Percentiles rank a stretch among this genome's conserved stretches.
These are phyloP conservation scores for Lepiota subincarnata DNA, from an alignment of 768 basidiomycete species.

Conservation along the genomic window DNA sequence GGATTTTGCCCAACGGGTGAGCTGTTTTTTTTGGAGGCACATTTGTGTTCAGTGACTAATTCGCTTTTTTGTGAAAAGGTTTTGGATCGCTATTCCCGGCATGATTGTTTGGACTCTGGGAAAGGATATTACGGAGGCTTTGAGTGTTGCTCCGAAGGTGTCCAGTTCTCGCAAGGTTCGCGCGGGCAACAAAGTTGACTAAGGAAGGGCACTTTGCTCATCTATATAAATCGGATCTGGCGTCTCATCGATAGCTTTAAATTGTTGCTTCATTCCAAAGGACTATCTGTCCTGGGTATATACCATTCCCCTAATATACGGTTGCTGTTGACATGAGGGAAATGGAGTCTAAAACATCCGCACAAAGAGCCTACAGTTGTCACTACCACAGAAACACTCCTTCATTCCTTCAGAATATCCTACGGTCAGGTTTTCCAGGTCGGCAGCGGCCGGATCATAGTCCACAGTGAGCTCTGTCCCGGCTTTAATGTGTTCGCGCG, in stretches of 20 bases:
- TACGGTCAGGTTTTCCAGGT: not conserved
- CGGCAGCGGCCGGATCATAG: conserved; percentile 47
- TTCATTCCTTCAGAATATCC: conserved; percentile 11
- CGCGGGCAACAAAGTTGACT: conserved; percentile 12
- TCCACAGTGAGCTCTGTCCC: conserved; percentile 60
- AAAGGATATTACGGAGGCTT: conserved; percentile 50
- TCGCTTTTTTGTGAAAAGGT: conserved; percentile 29
- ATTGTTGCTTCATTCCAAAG: no score
- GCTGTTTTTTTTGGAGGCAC: conserved; percentile 24
- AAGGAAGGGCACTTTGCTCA: not conserved
- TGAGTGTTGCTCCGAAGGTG: conserved; percentile 24
- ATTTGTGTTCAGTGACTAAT: not conserved
- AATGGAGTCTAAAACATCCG: not conserved
- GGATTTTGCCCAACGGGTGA: conserved; percentile 79
- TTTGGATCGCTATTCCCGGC: conserved; percentile 75
- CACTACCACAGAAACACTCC: conserved; percentile 13
- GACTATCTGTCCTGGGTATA: not conserved
- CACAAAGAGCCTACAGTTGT: conserved; percentile 8
- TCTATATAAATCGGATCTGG: no score
- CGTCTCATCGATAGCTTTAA: not conserved
- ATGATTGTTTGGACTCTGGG: conserved; percentile 59
- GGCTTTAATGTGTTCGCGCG: conserved; percentile 42
- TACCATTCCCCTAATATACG: not conserved
- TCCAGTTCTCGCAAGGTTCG: not conserved
- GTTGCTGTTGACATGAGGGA: not conserved